Evolutionary conservation across 495 filamentous ascomycete species (phyloP).

Genomic region (Monascus purpureus): DNA sequence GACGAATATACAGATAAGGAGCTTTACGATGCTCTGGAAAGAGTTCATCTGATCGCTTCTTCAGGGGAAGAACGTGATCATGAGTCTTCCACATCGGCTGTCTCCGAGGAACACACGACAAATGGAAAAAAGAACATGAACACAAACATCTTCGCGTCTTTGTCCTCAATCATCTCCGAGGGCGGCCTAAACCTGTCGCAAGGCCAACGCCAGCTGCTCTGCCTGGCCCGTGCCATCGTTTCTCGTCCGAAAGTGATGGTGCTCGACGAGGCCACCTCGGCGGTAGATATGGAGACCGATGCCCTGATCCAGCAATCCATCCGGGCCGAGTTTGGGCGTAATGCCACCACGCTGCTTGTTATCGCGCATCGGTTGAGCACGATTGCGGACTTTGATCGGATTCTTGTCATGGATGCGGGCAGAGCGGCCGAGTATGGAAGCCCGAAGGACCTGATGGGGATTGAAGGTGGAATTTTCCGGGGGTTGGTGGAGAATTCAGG

Average conservation of each 20-base stretch:
- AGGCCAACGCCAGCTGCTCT: slow-evolving; percentile 79
- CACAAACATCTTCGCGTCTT: slow-evolving; percentile 46
- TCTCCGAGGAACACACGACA: no score
- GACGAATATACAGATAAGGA: slow-evolving; percentile 55
- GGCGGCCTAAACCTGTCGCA: slow-evolving; percentile 73
- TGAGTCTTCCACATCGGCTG: no score
- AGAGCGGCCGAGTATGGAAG: slow-evolving; percentile 58
- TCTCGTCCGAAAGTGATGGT: slow-evolving; percentile 71
- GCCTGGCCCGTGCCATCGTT: slow-evolving; percentile 77
- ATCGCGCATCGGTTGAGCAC: slow-evolving; percentile 82
- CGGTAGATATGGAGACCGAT: slow-evolving; percentile 82
- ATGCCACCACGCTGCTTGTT: slow-evolving; percentile 63
- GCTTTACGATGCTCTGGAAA: slow-evolving; percentile 58
- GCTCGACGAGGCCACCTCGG: slow-evolving; percentile 79
- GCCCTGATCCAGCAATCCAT: slow-evolving; percentile 70
- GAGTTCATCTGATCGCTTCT: slow-evolving; percentile 57
- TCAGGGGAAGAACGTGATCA: no score
- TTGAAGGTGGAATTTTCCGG: slow-evolving; percentile 43
- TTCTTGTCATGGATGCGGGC: slow-evolving; percentile 70
- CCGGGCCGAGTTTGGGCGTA: slow-evolving; percentile 56
- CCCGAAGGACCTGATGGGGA: slow-evolving; percentile 52
- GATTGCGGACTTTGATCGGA: slow-evolving; percentile 73
- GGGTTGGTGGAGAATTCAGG: slow-evolving; percentile 66
- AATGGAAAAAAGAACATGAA: slow-evolving; percentile 25
- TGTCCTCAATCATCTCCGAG: slow-evolving; percentile 52